Base-by-base conservation (phyloP, 148 eudicot species). In the Polygonum aviculare region DNA sequence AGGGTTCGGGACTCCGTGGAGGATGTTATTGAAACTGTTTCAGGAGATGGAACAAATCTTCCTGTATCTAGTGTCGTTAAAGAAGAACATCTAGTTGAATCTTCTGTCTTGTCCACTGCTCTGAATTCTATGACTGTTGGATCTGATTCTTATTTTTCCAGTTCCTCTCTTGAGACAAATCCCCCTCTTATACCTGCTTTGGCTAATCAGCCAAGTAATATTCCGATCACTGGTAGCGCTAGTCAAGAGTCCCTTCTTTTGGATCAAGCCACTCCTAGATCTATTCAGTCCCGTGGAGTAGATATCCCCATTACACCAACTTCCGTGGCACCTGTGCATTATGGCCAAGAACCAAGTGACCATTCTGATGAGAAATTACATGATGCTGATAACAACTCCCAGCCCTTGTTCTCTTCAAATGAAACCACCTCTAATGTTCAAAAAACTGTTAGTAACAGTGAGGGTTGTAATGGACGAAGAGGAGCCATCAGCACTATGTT, bases 401-500 rank as follows among this genome's bases (percentile, higher is more conserved):
- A 76, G 77, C 52, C 76, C 50, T 57, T 44, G 35, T 71, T 79
- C 41, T 63, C 54, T 74, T 41, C 19, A 31, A 65, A 75, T 35
- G 55, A 18, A 44, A 75, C 74, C 57, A 48, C 77, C 47, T 79
- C 49, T 12, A 87, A 87, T 65, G 76, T 39, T 16, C 74, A 39
- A 57, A 78, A 82, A n/a, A 44, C 59, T 72, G 77, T 74, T 85
- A 82, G 72, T 52, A 82, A 78, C 75, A 69, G 52, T 80, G 90
- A 84, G 73, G 89, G 89, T 11, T 70, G 78, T 76, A 51, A 76
- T 78, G 80, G 74, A 31, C 74, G 78, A 35, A 88, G 86, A 84
- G 88, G 84, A 74, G 85, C 84, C 72, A 86, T 90, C 55, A 84
- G 84, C 75, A 80, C 81, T 38, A 83, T 95, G 41, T 84, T 92